Percentiles rank a stretch among this genome's conserved stretches.
Conservation (phyloP, 164 flowering plant genomes). For the Sedum album region DNA sequence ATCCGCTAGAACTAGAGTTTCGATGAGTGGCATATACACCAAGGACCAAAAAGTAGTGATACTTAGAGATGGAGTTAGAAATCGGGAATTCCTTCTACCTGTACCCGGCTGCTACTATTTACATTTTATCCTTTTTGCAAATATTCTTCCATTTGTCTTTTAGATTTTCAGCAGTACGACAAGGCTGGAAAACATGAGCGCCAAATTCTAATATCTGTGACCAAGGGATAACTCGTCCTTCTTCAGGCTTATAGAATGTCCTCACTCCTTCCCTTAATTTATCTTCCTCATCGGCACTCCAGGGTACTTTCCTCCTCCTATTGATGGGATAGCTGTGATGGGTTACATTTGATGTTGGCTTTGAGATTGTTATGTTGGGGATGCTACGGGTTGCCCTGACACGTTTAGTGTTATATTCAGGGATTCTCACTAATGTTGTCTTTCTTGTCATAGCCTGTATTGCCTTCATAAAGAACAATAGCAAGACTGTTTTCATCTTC, state of each 20-base stretch:
- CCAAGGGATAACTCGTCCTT: not conserved
- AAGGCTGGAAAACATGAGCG: slow-evolving; percentile 1
- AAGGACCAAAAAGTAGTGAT: too few relatives aligned
- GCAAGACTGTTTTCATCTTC: not conserved
- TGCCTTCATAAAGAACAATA: not conserved
- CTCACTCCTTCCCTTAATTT: slow-evolving; percentile 3
- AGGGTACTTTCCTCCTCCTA: slow-evolving; percentile 1
- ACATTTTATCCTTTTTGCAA: not conserved
- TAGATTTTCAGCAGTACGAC: slow-evolving; percentile 2
- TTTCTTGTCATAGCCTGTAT: not conserved
- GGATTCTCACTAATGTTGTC: not conserved
- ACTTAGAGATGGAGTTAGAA: too few relatives aligned
- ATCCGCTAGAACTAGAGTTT: too few relatives aligned
- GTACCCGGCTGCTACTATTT: not conserved
- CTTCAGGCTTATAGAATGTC: not conserved
- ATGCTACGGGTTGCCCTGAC: not conserved
- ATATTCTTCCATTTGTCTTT: slow-evolving; percentile 5
- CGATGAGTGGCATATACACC: too few relatives aligned
- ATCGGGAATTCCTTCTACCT: too few relatives aligned
- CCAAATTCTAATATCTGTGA: not conserved
- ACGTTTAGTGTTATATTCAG: not conserved
- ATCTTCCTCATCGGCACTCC: not conserved
- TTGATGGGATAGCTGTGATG: not conserved
- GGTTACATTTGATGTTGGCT: not conserved
- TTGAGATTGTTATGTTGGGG: not conserved